Base-by-base conservation (phyloP, 2,329 filamentous ascomycete genomes). In the Diplocarpon rosae region DNA sequence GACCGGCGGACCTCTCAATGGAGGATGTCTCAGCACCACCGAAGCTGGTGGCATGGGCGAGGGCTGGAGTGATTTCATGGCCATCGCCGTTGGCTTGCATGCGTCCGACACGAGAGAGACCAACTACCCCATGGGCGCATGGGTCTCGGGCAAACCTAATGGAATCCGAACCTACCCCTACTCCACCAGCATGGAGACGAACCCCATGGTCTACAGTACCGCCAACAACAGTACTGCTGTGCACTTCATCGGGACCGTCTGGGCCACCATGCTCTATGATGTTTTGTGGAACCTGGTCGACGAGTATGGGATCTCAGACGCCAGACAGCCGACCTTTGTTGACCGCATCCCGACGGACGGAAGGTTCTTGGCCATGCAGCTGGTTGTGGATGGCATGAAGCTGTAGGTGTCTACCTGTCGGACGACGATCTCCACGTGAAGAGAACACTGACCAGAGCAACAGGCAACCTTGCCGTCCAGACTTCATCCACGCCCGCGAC, bases 61-160 rank as follows among this genome's bases (percentile, higher is more conserved):
- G 28, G 41, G 41, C 12, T 43, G 41, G 41, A 37, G 41, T 43
- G 41, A 43, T 27, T 43, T 43, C 41, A 37, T 43, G 33, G 41
- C 41, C 9, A 43, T 37, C 14, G 41, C 41, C 35, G 37, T 43
- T 10, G 32, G 30, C 34, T 29, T 43, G 33, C 37, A 43, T 32
- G 31, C 41, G 6, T 30, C 32, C 1, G 41, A 36, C 12, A 43
- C 41, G 8, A 17, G 41, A 37, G n/a, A 31, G 12, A 43, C 41
- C 33, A 16, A 43, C 24, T 43, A 43, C 16, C 41, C 41, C 15
- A 43, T 43, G 33, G 41, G 33, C 30, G 20, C 34, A 10, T 43
- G 41, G 41, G 34, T 43, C 12, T 33, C 31, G 7, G 34, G 11
- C 9, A 32, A 33, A 14, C 41, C 41, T 10, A 30, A 15, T 12